Conservation (phyloP, 495 filamentous ascomycete genomes). For the Penicillium lagena region DNA sequence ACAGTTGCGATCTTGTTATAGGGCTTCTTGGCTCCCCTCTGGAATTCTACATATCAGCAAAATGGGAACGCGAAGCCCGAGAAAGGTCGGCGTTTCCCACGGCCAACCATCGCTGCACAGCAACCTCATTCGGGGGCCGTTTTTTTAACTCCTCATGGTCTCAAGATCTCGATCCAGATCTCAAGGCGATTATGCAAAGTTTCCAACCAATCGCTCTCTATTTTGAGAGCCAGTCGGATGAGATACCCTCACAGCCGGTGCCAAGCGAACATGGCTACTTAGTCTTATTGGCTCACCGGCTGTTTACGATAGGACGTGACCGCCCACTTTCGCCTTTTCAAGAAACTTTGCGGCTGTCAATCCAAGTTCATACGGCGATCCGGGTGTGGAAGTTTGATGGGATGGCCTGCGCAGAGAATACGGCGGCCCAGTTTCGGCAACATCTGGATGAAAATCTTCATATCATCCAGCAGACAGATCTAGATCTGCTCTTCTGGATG, state of each 20-base stretch:
- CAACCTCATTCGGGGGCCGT: constrained; percentile 2
- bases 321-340: constrained; percentile 3
- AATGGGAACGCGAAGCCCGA: constrained; percentile 4
- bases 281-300: constrained; percentile 6
- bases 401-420: constrained; percentile 2
- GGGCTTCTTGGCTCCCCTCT: constrained; percentile 2
- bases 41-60: constrained; percentile 2
- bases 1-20: constrained; percentile 3
- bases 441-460: constrained; percentile 2
- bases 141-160: constrained; percentile 8
- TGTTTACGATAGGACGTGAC: constrained; percentile 4
- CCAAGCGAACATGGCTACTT: constrained; percentile 11
- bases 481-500: constrained; percentile 8
- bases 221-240: constrained; percentile 6
- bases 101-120: background rate
- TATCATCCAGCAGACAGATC: constrained; percentile 1
- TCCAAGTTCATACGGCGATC: constrained; percentile 6
- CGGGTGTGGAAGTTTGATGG: constrained; percentile 11
- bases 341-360: constrained; percentile 9
- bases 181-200: constrained; percentile 21
- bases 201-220: constrained; percentile 11
- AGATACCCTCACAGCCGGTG: background rate
- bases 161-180: constrained; percentile 12
- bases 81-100: constrained; percentile 3
- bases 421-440: constrained; percentile 3